Evolutionary conservation across 139 green algal genomes (phyloP), one percentile per base, ranked within the genome.

Genomic region (Diplosphaera chodatii): DNA sequence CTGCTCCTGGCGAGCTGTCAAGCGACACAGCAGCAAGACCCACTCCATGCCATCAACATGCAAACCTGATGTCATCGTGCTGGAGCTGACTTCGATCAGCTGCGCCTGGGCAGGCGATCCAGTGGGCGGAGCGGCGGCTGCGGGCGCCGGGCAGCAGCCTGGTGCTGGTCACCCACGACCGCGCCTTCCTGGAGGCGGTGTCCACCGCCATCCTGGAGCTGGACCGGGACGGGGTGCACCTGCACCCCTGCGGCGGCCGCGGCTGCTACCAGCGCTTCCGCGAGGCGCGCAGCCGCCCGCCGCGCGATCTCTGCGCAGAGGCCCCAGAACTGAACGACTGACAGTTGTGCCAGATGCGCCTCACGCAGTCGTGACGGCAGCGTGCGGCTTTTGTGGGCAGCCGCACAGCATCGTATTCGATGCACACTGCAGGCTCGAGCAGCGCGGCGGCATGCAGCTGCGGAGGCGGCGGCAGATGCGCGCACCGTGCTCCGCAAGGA

Each of bases 81-180:
- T 33, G 0, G 1, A 3, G 28, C 56, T 27, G 22, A 25, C n/a
- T 28, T 22, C 30, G 48, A 64, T 32, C 66, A 25, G 16, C 25
- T 63, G 33, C 55, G 40, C 8, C 29, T 73, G 8, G 77, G 40
- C 62, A 76, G 71, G 70, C 77, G 15, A 86, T 90, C 65, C 63
- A 84, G 8, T 93, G 87, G 89, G 86, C 94, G 87, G 88, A 88
- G 66, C 22, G 70, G 5, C 72, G 85, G 77, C 78, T 96, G n/a
- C 74, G 40, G 62, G 28, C 10, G n/a, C 74, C 77, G 22, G 79
- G 83, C 71, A 80, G 84, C 64, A 88, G 88, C 0, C 72, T 95
- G 30, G 76, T 94, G 33, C 71, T 93, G 41, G 86, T 94, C 20
- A 94, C 84, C 0, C 90, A 94, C 76, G 90, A 95, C 84, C 86